These are phyloP conservation scores for Evernia prunastri DNA, from an alignment of 495 filamentous ascomycete genomes.

Conservation along the genomic window DNA sequence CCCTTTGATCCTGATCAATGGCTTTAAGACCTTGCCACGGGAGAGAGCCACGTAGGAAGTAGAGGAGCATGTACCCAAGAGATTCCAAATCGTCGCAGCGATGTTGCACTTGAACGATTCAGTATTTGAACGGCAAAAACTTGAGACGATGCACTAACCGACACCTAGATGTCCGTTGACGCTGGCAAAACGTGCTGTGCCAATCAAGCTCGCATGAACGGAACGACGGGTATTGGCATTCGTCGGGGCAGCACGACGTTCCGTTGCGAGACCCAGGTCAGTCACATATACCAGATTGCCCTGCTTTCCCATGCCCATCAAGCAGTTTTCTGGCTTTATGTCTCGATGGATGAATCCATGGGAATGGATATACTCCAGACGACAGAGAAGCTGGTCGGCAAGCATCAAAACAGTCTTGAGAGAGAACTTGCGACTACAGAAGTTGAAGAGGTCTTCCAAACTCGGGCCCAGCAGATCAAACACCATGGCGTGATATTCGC, in stretches of 20 bases:
- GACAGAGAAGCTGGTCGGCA: not conserved
- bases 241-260: not conserved
- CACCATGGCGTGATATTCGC: constrained; percentile 30
- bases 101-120: not conserved
- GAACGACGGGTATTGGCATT: not conserved
- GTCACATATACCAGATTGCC: not conserved
- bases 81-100: not conserved
- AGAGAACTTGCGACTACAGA: too few species aligned
- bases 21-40: not conserved
- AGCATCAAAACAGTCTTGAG: not conserved
- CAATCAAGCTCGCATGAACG: not conserved
- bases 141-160: not conserved
- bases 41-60: not conserved
- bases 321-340: constrained; percentile 76
- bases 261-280: not conserved
- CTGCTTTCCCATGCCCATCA: constrained; percentile 75
- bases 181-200: not conserved
- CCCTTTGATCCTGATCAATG: not conserved
- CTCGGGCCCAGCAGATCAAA: constrained; percentile 35
- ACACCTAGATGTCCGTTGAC: not conserved
- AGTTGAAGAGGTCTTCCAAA: constrained; percentile 31
- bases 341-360: constrained; percentile 47
- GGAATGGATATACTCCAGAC: constrained; percentile 25
- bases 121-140: not conserved
- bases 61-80: not conserved